Conservation (phyloP, 225 moss, liverwort and hornwort species). For the Climacium dendroides region DNA sequence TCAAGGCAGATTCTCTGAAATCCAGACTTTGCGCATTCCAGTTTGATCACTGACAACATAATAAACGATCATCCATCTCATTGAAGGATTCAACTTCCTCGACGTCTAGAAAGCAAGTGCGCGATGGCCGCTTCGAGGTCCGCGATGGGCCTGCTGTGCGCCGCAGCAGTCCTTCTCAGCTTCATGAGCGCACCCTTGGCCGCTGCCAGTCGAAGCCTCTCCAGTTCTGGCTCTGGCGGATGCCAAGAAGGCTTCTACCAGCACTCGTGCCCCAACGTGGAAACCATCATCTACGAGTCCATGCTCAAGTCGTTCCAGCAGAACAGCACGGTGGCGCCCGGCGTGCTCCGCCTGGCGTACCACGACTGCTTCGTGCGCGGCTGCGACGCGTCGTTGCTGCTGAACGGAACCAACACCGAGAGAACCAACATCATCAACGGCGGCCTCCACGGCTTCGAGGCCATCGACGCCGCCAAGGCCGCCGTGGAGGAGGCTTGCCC, state of each 20-base stretch:
- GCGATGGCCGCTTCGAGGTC: not conserved
- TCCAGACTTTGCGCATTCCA: not conserved
- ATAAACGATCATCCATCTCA: too few relatives aligned
- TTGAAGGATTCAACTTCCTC: not conserved
- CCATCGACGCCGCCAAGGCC: slow-evolving; percentile 38
- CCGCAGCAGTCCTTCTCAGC: not conserved
- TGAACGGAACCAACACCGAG: slow-evolving; percentile 8
- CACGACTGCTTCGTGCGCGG: slow-evolving; percentile 25
- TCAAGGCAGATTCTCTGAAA: not conserved
- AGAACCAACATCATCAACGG: slow-evolving; percentile 5
- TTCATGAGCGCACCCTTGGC: not conserved
- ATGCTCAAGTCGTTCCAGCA: not conserved
- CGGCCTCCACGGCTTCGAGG: slow-evolving; percentile 8
- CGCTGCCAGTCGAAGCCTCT: not conserved
- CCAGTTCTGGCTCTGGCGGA: not conserved
- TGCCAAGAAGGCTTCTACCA: not conserved
- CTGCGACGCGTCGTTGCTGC: slow-evolving; percentile 50
- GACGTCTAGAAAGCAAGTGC: not conserved
- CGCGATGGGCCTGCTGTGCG: not conserved
- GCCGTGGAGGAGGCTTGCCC: slow-evolving; percentile 56
- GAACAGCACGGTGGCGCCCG: not conserved
- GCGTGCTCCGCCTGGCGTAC: slow-evolving; percentile 2
- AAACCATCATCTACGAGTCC: not conserved
- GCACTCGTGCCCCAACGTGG: not conserved
- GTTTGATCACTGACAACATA: not conserved